Evolutionary conservation across 305 asterid species (phyloP).

Genomic region (Nicotiana rustica): DNA sequence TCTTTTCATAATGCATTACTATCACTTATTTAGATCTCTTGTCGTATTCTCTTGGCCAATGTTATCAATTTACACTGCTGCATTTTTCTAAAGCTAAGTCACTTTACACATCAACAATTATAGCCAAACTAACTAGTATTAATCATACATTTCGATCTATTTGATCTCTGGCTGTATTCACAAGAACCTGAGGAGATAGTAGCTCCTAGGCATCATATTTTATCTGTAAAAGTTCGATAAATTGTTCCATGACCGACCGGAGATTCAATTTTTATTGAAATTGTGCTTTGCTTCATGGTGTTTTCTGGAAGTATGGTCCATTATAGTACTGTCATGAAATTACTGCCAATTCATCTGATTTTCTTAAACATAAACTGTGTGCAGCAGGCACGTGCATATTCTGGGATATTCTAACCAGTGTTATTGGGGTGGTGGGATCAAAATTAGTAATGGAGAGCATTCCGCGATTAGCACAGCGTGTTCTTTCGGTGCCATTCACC

Average conservation of each 20-base stretch:
- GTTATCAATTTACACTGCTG: not conserved
- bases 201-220: not conserved
- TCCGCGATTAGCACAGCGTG: constrained; percentile 58
- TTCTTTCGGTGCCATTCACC: constrained; percentile 46
- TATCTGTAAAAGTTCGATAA: not conserved
- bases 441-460: constrained; percentile 56
- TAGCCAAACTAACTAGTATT: not conserved
- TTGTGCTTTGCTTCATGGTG: not conserved
- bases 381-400: not conserved
- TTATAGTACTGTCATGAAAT: not conserved
- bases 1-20: not conserved
- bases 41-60: not conserved
- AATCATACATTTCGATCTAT: constrained; percentile 1
- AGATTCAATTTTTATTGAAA: constrained; percentile 6
- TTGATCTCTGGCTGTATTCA: not conserved
- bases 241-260: not conserved
- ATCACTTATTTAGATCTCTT: not conserved
- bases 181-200: not conserved
- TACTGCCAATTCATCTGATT: constrained; percentile 3
- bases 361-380: constrained; percentile 14
- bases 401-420: not conserved
- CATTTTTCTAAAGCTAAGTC: constrained; percentile 9
- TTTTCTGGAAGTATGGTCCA: constrained; percentile 3
- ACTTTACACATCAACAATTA: not conserved
- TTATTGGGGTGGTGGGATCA: no score